Conservation (phyloP, 1,139 yeast genomes). For the Candida sp. region DNA sequence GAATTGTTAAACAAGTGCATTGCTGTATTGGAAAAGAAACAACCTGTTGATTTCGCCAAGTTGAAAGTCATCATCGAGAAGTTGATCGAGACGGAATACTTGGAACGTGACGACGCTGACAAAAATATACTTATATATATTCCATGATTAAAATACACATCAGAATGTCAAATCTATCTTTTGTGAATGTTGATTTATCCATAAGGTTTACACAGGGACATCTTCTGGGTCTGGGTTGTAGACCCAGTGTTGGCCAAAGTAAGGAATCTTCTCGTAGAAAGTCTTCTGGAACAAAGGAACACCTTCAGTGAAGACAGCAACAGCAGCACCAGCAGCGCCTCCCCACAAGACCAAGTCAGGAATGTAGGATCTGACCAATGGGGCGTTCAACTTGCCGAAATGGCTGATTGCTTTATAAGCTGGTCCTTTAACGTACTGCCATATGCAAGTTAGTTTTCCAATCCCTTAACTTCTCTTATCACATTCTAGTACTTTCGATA, state of each 20-base stretch:
- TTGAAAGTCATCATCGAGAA: conserved; percentile 37
- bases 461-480: background rate
- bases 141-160: conserved; percentile 22
- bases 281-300: conserved; percentile 88
- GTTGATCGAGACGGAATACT: conserved; percentile 36
- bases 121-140: conserved; percentile 30
- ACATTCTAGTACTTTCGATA: conserved; percentile 5
- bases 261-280: conserved; percentile 80
- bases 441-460: conserved; percentile 25
- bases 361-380: conserved; percentile 36
- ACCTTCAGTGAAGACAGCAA: conserved; percentile 87
- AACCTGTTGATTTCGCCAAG: conserved; percentile 32
- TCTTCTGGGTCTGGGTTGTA: conserved; percentile 84
- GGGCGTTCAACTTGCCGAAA: conserved; percentile 36
- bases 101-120: conserved; percentile 26
- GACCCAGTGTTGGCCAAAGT: conserved; percentile 78
- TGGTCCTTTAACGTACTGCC: conserved; percentile 51
- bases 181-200: background rate
- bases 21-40: conserved; percentile 23
- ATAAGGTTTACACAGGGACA: conserved; percentile 46
- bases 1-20: conserved; percentile 31
- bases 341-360: conserved; percentile 79
- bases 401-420: conserved; percentile 42
- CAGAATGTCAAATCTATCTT: background rate
- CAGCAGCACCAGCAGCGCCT: conserved; percentile 72